Evolutionary conservation across 345 rosid species (phyloP).

Genomic region (Sisymbrium altissimum): DNA sequence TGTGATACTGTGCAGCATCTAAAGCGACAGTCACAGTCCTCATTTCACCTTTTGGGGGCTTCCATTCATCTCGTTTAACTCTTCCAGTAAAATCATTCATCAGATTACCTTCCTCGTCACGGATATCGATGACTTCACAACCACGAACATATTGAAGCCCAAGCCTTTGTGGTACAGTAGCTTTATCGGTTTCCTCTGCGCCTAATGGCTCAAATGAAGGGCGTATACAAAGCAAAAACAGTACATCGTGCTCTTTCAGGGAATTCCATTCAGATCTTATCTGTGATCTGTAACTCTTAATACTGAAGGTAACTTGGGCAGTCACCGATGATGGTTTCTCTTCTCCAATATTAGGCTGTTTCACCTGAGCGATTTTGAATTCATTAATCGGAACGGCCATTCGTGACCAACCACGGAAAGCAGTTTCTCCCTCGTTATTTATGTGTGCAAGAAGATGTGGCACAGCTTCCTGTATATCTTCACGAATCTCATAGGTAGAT

Average conservation of each 20-base stretch:
- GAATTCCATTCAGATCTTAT: conserved; percentile 97
- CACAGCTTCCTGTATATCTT: conserved; percentile 97
- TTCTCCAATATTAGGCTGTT: conserved; percentile 97
- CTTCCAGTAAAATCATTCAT: conserved; percentile 98
- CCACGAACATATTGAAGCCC: conserved; percentile 96
- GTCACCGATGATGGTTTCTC: conserved; percentile 93
- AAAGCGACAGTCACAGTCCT: conserved; percentile 90
- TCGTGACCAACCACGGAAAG: conserved; percentile 99
- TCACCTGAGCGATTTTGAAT: conserved; percentile 74
- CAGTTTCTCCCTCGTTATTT: conserved; percentile 82
- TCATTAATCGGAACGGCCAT: conserved; percentile 90
- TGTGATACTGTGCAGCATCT: conserved; percentile 96
- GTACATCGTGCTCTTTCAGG: conserved; percentile 97
- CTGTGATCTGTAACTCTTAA: conserved; percentile 80
- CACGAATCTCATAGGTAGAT: conserved; percentile 98
- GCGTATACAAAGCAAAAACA: conserved; percentile 82
- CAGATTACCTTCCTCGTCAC: conserved; percentile 88
- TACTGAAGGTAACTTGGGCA: conserved; percentile 77
- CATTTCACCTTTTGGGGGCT: conserved; percentile 96
- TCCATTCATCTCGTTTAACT: conserved; percentile 95
- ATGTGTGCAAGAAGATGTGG: conserved; percentile 92
- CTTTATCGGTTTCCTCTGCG: conserved; percentile 90
- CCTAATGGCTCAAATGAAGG: conserved; percentile 95
- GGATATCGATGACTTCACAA: conserved; percentile 88
- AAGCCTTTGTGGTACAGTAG: conserved; percentile 85